Conservation (phyloP, 306 rosid species). For the Cucurbita pepo region DNA sequence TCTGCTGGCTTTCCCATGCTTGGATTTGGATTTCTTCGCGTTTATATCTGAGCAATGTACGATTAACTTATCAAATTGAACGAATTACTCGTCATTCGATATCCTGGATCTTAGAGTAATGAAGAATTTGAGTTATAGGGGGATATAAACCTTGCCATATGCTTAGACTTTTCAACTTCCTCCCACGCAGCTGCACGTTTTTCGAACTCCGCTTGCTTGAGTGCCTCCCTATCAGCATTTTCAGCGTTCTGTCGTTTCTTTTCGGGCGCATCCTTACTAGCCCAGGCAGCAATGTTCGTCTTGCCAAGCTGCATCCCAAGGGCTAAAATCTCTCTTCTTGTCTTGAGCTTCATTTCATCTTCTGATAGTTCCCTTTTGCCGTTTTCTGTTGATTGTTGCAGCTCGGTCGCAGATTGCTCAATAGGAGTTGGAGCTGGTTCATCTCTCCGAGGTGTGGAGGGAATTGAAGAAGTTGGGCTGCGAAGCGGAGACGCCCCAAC, state of each 20-base stretch:
- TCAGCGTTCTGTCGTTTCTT: conserved; percentile 18
- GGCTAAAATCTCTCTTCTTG: conserved; percentile 83
- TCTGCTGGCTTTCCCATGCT: conserved; percentile 90
- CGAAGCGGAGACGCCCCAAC: conserved; percentile 69
- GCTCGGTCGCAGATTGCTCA: conserved; percentile 16
- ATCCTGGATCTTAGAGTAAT: neutral
- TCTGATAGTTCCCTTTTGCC: conserved; percentile 39
- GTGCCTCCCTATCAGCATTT: conserved; percentile 17
- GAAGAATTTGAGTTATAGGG: neutral
- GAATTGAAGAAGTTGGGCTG: conserved; percentile 69
- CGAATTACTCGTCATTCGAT: neutral
- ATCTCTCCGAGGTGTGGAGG: conserved; percentile 74
- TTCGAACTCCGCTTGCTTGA: conserved; percentile 44
- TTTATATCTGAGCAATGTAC: conserved; percentile 38
- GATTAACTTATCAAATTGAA: conserved; percentile 3
- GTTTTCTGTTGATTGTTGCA: conserved; percentile 21
- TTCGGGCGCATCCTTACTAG: conserved; percentile 62
- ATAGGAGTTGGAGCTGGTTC: conserved; percentile 58
- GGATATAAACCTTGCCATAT: conserved; percentile 53
- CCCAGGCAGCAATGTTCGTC: conserved; percentile 90
- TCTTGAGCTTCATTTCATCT: conserved; percentile 75
- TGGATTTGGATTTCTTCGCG: conserved; percentile 90
- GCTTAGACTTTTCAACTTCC: conserved; percentile 79
- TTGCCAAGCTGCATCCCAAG: conserved; percentile 90
- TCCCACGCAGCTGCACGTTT: conserved; percentile 81